Base-by-base conservation (phyloP, 306 rosid species). In the Fragaria vesca region DNA sequence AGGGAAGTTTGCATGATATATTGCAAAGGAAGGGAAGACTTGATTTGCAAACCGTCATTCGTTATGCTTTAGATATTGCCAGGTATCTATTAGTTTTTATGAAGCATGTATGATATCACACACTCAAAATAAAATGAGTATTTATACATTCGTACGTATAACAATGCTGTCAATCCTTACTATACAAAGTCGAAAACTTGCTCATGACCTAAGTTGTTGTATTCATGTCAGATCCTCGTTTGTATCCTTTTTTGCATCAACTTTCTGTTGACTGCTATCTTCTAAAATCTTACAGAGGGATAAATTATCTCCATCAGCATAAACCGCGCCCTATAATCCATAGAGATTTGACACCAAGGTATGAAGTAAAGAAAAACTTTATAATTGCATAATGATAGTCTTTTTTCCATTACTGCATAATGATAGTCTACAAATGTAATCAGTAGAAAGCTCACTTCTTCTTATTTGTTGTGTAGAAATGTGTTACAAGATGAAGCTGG, bases 401-500 rank as follows among this genome's bases (percentile, higher is more conserved):
- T 36, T 36, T 36, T 36, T 36, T 36, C 0, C 0, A 36, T 36
- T 38, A 38, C 42, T 38, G 42, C 42, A 38, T 38, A 38, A 38
- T 38, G 42, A 60, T 36, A 3, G 15, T 61, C 66, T 24, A 61
- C 66, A 24, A 28, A 61, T 1, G 8, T 47, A 28, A 28, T 32
- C 20, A 18, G 16, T 8, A 5, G 26, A 9, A n/a, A 66, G 5
- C 42, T 43, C 58, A 58, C 11, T 58, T 74, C 43, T 42, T 66
- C 47, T 8, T 40, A 4, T 38, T 74, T 58, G 67, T 57, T 43
- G 17, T 76, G 8, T 51, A 76, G 84, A 76, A 81, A 81, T 76
- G 84, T 81, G 68, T 76, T 81, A n/a, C 84, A 81, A 72, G 84
- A 81, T 71, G 84, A 63, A 76, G 73, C 84, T 9, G 84, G 81